Conservation (phyloP, 208 protist species). For the Crithidia fasciculata region DNA sequence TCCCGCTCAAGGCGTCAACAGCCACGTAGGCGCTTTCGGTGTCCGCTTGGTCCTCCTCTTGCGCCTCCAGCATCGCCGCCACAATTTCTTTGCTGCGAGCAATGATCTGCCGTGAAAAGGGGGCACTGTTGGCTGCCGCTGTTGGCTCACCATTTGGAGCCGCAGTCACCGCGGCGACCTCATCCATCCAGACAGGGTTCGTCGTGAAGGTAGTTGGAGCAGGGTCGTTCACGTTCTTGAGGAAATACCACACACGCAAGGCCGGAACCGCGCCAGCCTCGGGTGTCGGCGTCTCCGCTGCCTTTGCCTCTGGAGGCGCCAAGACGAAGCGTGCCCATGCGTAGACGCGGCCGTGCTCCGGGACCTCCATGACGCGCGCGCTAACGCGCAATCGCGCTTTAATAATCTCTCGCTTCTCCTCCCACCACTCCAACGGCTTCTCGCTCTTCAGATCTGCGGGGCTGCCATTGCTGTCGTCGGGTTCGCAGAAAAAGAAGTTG, state of each 20-base stretch:
- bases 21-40: constrained; percentile 7
- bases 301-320: not conserved
- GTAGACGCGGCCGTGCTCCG: constrained; percentile 33
- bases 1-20: constrained; percentile 10
- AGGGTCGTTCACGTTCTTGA: constrained; percentile 25
- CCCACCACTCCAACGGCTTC: constrained; percentile 20
- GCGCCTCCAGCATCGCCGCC: constrained; percentile 16
- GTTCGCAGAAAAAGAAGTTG: constrained; percentile 17
- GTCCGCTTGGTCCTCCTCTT: constrained; percentile 2
- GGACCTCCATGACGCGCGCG: constrained; percentile 35
- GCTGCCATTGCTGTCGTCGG: not conserved
- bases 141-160: not conserved
- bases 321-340: constrained; percentile 28
- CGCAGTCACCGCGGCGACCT: constrained; percentile 5
- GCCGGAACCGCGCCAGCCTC: not conserved
- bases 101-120: constrained; percentile 24
- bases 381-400: constrained; percentile 20
- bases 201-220: constrained; percentile 12
- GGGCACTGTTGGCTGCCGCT: not conserved
- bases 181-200: constrained; percentile 32
- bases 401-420: constrained; percentile 16
- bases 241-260: constrained; percentile 44
- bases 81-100: constrained; percentile 22
- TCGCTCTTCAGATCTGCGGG: constrained; percentile 8
- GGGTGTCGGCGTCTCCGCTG: not conserved